These are phyloP conservation scores for Solanum chaucha DNA, from an alignment of 257 asterid species.

Conservation along the genomic window DNA sequence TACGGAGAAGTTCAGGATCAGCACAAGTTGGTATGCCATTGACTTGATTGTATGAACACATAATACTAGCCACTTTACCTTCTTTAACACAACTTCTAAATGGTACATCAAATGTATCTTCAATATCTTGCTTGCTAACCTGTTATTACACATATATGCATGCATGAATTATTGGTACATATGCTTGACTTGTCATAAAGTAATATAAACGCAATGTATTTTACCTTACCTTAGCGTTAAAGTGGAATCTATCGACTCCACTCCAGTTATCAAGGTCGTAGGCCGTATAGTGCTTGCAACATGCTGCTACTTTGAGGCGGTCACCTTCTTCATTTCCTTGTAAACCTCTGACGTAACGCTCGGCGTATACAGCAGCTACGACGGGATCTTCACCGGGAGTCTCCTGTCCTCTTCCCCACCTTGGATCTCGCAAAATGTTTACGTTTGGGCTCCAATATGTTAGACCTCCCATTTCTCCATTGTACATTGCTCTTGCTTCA, in stretches of 20 bases:
- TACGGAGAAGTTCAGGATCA: slow-evolving; percentile 57
- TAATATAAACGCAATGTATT: background rate
- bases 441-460: slow-evolving; percentile 93
- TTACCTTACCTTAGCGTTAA: slow-evolving; percentile 78
- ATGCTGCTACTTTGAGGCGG: slow-evolving; percentile 75
- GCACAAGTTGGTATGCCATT: slow-evolving; percentile 84
- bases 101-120: slow-evolving; percentile 66
- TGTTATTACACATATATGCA: slow-evolving; percentile 2
- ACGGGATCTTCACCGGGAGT: slow-evolving; percentile 16
- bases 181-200: background rate
- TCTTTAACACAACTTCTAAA: slow-evolving; percentile 70
- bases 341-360: slow-evolving; percentile 57
- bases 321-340: slow-evolving; percentile 56
- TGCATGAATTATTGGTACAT: no score
- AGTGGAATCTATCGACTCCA: slow-evolving; percentile 72
- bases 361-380: slow-evolving; percentile 57
- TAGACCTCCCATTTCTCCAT: slow-evolving; percentile 68
- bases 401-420: slow-evolving; percentile 86
- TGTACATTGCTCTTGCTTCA: slow-evolving; percentile 88
- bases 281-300: slow-evolving; percentile 89
- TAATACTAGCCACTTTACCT: slow-evolving; percentile 83
- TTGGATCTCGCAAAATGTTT: slow-evolving; percentile 73
- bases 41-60: slow-evolving; percentile 92
- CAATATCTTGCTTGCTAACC: slow-evolving; percentile 72
- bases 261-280: slow-evolving; percentile 83